Evolutionary conservation across 371 early-diverging fungal species (phyloP).

Genomic region (Mucor racemosus): DNA sequence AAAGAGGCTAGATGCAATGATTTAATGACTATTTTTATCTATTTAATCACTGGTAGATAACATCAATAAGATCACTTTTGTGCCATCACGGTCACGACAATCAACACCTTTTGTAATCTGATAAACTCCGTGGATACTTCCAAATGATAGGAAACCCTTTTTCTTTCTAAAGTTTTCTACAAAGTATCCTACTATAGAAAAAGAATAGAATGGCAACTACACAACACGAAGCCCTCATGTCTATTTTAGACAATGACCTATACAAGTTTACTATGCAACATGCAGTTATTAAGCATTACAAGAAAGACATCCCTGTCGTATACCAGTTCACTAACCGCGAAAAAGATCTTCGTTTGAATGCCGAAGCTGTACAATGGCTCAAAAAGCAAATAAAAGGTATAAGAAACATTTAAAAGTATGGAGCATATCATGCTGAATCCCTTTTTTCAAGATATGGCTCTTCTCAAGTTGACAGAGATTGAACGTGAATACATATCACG

Average conservation of each 20-base stretch:
- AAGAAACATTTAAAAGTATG: neutral
- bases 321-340: slow-evolving; percentile 77
- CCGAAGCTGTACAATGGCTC: slow-evolving; percentile 55
- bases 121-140: neutral
- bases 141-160: neutral
- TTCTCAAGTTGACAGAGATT: slow-evolving; percentile 45
- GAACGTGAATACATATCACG: slow-evolving; percentile 62
- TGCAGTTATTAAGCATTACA: slow-evolving; percentile 74
- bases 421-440: neutral
- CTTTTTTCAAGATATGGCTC: slow-evolving; percentile 31
- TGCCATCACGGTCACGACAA: neutral
- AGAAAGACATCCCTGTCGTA: slow-evolving; percentile 62
- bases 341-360: slow-evolving; percentile 45
- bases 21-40: neutral
- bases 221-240: slow-evolving; percentile 38
- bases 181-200: neutral
- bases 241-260: slow-evolving; percentile 77
- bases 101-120: neutral
- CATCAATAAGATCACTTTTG: neutral
- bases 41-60: neutral
- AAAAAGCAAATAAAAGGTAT: slow-evolving; percentile 51
- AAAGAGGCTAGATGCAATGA: neutral
- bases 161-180: neutral
- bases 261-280: slow-evolving; percentile 88
- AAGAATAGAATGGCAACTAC: slow-evolving; percentile 1